These are phyloP conservation scores for Conringia planisiliqua DNA, from an alignment of 345 rosid species.

Conservation along the genomic window DNA sequence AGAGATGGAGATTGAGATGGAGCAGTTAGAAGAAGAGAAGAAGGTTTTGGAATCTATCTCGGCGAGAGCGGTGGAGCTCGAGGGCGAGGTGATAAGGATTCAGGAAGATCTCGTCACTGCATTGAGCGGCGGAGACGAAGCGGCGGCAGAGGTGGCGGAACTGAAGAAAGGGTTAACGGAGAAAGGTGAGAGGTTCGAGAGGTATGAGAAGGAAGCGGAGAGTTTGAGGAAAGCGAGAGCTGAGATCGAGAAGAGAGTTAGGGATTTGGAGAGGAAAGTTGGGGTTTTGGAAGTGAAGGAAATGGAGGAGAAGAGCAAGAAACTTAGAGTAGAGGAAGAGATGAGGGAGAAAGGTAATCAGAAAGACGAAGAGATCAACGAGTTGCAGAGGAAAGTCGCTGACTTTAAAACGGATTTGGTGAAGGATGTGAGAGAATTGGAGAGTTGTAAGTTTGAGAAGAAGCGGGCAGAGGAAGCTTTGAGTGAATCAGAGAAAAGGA, in stretches of 20 bases:
- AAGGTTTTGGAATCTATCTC: slow-evolving; percentile 40
- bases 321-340: slow-evolving; percentile 50
- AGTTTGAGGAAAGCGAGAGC: slow-evolving; percentile 43
- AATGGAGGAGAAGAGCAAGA: slow-evolving; percentile 52
- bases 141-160: slow-evolving; percentile 33
- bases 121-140: slow-evolving; percentile 45
- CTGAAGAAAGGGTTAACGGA: slow-evolving; percentile 38
- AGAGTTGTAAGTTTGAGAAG: slow-evolving; percentile 35
- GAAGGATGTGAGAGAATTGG: slow-evolving; percentile 32
- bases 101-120: slow-evolving; percentile 56
- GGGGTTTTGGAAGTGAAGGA: slow-evolving; percentile 49
- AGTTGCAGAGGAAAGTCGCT: slow-evolving; percentile 37
- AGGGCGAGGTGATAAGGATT: slow-evolving; percentile 49
- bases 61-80: slow-evolving; percentile 51
- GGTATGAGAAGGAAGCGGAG: slow-evolving; percentile 40
- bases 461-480: slow-evolving; percentile 24
- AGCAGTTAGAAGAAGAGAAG: slow-evolving; percentile 42
- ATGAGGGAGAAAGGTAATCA: slow-evolving; percentile 43
- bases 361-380: slow-evolving; percentile 42
- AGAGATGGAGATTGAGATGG: slow-evolving; percentile 40
- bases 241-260: slow-evolving; percentile 47
- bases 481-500: slow-evolving; percentile 32
- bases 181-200: slow-evolving; percentile 32
- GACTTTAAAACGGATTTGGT: slow-evolving; percentile 36
- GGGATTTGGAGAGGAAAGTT: slow-evolving; percentile 49